A percentile compares a stretch with the other conserved stretches of the same genome.
Conservation (phyloP, 164 flowering plant species). For the Umbilicus rupestris region DNA sequence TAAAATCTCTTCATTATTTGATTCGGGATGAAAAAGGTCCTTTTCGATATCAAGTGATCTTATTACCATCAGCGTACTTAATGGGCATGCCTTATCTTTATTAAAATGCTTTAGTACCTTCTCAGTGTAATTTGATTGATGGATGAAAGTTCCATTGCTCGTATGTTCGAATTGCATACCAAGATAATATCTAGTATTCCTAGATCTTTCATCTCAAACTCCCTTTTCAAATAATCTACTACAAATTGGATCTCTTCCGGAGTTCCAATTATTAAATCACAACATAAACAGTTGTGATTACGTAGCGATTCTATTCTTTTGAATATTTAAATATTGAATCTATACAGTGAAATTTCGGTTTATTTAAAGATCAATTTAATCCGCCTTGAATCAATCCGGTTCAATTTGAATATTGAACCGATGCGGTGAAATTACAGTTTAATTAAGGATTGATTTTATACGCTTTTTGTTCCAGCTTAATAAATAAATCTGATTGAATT, state of each 20-base stretch:
- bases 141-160: conserved; percentile 1
- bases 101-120: conserved; percentile 5
- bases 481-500: too few relatives aligned
- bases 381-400: too few relatives aligned
- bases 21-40: conserved; percentile 6
- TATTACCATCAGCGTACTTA: not conserved
- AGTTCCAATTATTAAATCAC: not conserved
- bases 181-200: conserved; percentile 9
- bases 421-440: too few relatives aligned
- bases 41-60: conserved; percentile 11
- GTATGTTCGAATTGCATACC: conserved; percentile 11
- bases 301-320: too few relatives aligned
- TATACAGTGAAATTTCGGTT: too few relatives aligned
- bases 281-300: too few relatives aligned
- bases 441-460: too few relatives aligned
- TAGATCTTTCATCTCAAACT: conserved; percentile 12
- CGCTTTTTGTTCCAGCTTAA: too few relatives aligned
- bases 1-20: conserved; percentile 1
- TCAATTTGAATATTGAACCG: too few relatives aligned
- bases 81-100: not conserved
- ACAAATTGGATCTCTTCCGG: not conserved
- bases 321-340: too few relatives aligned
- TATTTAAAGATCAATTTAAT: too few relatives aligned
- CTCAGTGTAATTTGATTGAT: conserved; percentile 8
- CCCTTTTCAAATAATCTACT: conserved; percentile 6